These are phyloP conservation scores for Aurantiochytrium sp. DNA, from an alignment of 108 stramenopile species.

Conservation along the genomic window DNA sequence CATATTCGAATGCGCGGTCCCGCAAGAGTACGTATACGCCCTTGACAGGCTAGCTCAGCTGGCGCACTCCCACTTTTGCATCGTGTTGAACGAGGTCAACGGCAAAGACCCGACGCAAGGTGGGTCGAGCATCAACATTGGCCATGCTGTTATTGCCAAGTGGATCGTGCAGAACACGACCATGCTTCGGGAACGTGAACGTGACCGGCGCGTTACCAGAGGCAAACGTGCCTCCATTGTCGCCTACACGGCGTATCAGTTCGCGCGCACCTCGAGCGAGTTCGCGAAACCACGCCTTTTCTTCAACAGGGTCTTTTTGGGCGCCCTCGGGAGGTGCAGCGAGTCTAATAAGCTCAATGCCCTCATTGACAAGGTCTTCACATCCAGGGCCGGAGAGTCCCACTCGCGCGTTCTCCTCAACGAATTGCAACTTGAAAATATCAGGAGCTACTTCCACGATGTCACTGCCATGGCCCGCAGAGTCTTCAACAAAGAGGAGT, in stretches of 20 bases:
- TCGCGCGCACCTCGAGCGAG: neutral
- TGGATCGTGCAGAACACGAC: neutral
- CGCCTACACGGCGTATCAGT: neutral
- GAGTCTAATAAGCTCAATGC: too few species aligned
- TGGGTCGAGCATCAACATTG: neutral
- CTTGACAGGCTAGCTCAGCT: neutral
- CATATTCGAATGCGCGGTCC: neutral
- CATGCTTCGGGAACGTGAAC: neutral
- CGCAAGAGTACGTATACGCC: neutral
- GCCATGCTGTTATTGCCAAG: neutral
- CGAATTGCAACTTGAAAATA: neutral
- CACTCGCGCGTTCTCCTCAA: neutral
- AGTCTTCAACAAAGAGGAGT: neutral
- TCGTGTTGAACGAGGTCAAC: neutral
- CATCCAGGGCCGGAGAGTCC: neutral
- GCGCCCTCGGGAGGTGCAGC: neutral
- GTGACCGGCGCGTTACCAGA: neutral
- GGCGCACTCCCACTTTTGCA: neutral
- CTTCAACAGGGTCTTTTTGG: neutral
- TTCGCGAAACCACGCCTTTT: neutral
- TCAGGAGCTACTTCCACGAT: neutral
- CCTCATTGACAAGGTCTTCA: neutral
- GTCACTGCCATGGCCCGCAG: neutral
- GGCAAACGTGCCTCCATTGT: neutral
- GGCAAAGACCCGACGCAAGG: too few species aligned